Base-by-base conservation (phyloP, 805 yeast genomes). In the Scheffersomyces lignosus region DNA sequence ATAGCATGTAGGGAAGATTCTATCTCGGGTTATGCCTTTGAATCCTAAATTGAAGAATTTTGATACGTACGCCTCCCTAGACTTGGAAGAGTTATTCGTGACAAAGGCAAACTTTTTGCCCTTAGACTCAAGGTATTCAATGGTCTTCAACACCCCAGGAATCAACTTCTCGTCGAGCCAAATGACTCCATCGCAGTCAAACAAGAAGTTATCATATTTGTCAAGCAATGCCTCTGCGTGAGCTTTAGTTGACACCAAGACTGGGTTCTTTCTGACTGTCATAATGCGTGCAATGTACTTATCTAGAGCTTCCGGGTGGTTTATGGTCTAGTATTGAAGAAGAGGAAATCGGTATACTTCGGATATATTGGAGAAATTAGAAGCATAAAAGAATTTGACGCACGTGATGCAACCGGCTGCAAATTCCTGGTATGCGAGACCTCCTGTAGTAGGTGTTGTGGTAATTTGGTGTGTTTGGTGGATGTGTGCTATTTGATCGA, bases 121-220 rank as follows among this genome's bases (percentile, higher is more conserved):
- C 9, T 44, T 44, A 3, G 37, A 22, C 23, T 47, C 38, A 28
- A 66, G 45, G 29, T 44, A 44, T 22, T 48, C 47, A 12, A 66
- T 40, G 14, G 63, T 46, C 15, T 54, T 56, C 18, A 38, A 37
- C 13, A 62, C 62, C 6, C 69, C 69, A 1, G 67, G 65, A 15
- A 66, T 60, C 29, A 61, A 37, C 14, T 38, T 45, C 17, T 60
- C 59, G 31, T 61, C 71, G 15, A 65, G 55, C 73, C 73, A 66
- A 6, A 66, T 51, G 4, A 66, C 73, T 1, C 73, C 73, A 39
- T 66, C 73, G 36, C 73, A 66, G 36, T 66, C 73, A 47, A 66
- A 66, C 5, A 66, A 49, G 36, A 66, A 66, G 44, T 62, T 60
- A 41, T 66, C 70, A 44, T 62, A 64, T 7, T 49, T 43, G 18